Evolutionary conservation across 192 early-diverging fungal genomes (phyloP).

Genomic region (Umbelopsis sp.): DNA sequence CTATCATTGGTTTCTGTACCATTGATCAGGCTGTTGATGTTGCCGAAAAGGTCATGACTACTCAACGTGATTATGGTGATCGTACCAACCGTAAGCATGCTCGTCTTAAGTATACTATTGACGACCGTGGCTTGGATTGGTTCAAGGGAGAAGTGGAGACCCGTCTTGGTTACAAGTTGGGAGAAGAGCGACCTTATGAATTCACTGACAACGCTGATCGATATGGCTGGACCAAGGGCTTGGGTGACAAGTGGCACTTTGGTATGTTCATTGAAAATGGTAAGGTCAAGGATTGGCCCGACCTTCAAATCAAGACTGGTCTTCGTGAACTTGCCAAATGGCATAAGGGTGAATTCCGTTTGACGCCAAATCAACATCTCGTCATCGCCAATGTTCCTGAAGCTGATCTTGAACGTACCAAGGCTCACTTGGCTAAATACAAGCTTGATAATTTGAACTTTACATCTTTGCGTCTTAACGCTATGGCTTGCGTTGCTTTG

Average conservation of each 20-base stretch:
- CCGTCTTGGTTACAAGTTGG: constrained; percentile 76
- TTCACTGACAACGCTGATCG: constrained; percentile 92
- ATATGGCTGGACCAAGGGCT: constrained; percentile 87
- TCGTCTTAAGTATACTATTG: constrained; percentile 97
- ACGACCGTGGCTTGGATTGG: constrained; percentile 92
- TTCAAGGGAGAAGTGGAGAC: constrained; percentile 85
- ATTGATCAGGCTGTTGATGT: constrained; percentile 77
- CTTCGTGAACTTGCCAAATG: constrained; percentile 76
- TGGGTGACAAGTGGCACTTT: constrained; percentile 74
- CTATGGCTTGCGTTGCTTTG: constrained; percentile 95
- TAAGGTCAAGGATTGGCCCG: constrained; percentile 81
- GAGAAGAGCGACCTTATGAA: constrained; percentile 68
- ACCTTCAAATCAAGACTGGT: constrained; percentile 74
- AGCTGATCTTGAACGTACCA: constrained; percentile 70
- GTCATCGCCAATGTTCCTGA: constrained; percentile 79
- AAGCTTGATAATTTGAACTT: constrained; percentile 82
- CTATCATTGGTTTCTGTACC: constrained; percentile 79
- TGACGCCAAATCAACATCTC: constrained; percentile 94
- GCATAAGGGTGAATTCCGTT: constrained; percentile 77
- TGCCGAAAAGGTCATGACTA: constrained; percentile 89
- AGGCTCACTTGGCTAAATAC: constrained; percentile 73
- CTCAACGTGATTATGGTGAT: constrained; percentile 95
- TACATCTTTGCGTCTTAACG: constrained; percentile 81
- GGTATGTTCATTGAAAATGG: constrained; percentile 94
- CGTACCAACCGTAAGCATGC: constrained; percentile 98